Percentiles rank a stretch among this genome's conserved stretches.
These are phyloP conservation scores for Aspergillus steynii DNA, from an alignment of 495 filamentous ascomycete species.

Conservation along the genomic window DNA sequence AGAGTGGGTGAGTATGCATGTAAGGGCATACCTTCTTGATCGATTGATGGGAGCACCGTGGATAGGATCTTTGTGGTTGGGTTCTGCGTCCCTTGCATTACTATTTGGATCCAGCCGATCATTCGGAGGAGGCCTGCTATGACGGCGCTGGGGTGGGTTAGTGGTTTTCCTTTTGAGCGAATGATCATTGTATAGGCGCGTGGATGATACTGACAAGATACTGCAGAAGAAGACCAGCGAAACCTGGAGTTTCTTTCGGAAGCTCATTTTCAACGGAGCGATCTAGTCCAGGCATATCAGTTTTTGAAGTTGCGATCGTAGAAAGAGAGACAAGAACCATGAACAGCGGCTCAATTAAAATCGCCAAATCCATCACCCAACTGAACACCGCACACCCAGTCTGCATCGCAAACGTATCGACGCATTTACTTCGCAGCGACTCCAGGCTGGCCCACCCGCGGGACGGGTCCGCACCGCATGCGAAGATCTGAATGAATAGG, in stretches of 20 bases:
- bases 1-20: too few relatives aligned
- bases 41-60: too few relatives aligned
- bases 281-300: too few relatives aligned
- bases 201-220: too few relatives aligned
- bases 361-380: slow-evolving; percentile 2
- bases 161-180: background rate
- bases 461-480: too few relatives aligned
- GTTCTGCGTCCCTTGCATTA: background rate
- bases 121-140: slow-evolving; percentile 1
- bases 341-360: background rate
- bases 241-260: too few relatives aligned
- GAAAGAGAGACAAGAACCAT: background rate
- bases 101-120: slow-evolving; percentile 5
- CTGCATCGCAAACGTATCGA: slow-evolving; percentile 2
- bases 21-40: too few relatives aligned
- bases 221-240: too few relatives aligned
- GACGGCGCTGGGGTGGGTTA: background rate
- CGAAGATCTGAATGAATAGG: too few relatives aligned
- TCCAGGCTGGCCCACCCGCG: background rate
- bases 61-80: background rate
- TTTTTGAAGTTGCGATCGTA: too few relatives aligned
- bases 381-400: slow-evolving; percentile 3
- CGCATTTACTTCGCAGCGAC: slow-evolving; percentile 1
- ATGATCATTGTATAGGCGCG: too few relatives aligned
- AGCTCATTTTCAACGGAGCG: too few relatives aligned